phyloP scores from a whole-genome alignment of 257 asterid species.

The Penstemon davidsonii region DNA sequence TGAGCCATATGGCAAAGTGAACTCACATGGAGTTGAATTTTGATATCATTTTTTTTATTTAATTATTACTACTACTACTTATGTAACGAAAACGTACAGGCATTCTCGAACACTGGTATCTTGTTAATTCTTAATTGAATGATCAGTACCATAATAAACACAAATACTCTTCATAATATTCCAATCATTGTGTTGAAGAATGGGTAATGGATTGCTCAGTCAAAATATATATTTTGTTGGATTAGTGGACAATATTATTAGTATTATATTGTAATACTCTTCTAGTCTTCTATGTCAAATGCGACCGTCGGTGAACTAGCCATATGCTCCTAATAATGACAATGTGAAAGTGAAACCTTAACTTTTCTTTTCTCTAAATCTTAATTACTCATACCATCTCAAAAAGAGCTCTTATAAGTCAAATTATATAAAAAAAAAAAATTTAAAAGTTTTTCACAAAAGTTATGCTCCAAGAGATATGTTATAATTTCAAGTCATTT shows the following conservation, averaged over 20 bases:
- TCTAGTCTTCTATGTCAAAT: no score
- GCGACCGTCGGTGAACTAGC: no score
- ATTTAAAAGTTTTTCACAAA: no score
- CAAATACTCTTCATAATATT: background rate
- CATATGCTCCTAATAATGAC: no score
- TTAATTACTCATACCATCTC: no score
- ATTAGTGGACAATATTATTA: background rate
- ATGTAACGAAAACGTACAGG: background rate
- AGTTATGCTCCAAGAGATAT: no score
- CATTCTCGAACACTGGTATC: background rate
- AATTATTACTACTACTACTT: background rate
- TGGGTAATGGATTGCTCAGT: conserved; percentile 5
- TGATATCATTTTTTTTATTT: background rate
- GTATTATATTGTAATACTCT: background rate
- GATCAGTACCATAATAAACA: background rate
- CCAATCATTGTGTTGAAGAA: conserved; percentile 22
- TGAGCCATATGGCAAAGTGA: conserved; percentile 19
- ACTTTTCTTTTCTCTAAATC: no score
- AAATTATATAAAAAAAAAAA: no score
- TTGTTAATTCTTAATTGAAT: background rate
- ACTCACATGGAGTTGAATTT: conserved; percentile 24
- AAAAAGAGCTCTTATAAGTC: no score
- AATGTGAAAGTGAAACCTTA: no score
- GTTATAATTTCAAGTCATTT: no score
- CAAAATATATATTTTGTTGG: background rate